Evolutionary conservation across 768 basidiomycete species (phyloP).

Genomic region (Zangia roseola): DNA sequence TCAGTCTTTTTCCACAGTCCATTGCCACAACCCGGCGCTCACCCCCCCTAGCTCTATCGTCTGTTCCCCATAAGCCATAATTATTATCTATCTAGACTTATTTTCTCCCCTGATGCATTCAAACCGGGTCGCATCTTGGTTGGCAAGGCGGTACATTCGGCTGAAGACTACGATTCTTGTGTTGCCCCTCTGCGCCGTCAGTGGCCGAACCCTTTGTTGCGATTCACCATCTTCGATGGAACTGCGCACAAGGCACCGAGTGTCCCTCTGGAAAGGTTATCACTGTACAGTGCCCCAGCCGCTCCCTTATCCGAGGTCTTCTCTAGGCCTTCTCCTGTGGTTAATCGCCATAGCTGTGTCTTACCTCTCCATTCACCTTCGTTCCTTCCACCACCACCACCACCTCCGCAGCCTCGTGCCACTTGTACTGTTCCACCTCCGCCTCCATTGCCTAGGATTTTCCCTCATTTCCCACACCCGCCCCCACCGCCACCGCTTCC

Average conservation of each 20-base stretch:
- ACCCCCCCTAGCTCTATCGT: slow-evolving; percentile 56
- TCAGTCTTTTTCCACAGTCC: slow-evolving; percentile 29
- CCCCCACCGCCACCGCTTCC: slow-evolving; percentile 3
- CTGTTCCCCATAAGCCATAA: slow-evolving; percentile 62
- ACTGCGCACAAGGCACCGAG: slow-evolving; percentile 37
- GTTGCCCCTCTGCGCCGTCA: slow-evolving; percentile 49
- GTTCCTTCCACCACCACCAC: slow-evolving; percentile 11
- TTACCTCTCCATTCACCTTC: background rate
- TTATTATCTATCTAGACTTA: slow-evolving; percentile 63
- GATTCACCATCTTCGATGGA: slow-evolving; percentile 61
- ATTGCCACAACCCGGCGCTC: slow-evolving; percentile 13
- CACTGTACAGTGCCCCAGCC: slow-evolving; percentile 3
- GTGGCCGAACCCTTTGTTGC: slow-evolving; percentile 60
- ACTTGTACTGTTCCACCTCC: slow-evolving; percentile 15
- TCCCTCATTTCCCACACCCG: background rate
- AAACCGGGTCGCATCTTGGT: slow-evolving; percentile 58
- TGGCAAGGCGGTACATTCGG: slow-evolving; percentile 55
- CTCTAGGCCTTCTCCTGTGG: background rate
- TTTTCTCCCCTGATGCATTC: slow-evolving; percentile 65
- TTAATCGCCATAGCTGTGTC: background rate
- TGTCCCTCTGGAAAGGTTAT: slow-evolving; percentile 1
- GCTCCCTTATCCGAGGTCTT: background rate
- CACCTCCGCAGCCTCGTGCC: slow-evolving; percentile 23
- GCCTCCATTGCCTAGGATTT: slow-evolving; percentile 9
- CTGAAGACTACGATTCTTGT: slow-evolving; percentile 54